phyloP scores from a whole-genome alignment of 2,329 filamentous ascomycete species.

The Diaporthe citrichinensis region DNA sequence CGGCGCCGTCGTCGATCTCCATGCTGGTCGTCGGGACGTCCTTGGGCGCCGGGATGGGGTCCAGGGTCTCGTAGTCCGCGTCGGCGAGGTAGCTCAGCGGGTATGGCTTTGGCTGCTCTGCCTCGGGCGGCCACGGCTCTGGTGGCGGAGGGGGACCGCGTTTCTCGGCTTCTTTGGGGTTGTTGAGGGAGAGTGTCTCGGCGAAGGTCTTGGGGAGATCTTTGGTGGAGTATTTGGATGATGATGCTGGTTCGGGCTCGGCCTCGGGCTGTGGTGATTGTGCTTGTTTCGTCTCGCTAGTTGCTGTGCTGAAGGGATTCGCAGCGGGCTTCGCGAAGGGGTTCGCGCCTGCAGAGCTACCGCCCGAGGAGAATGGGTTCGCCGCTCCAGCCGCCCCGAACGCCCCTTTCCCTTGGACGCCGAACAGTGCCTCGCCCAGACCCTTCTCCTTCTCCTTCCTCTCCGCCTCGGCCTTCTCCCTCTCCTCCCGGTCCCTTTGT shows the following conservation, averaged over 20 bases:
- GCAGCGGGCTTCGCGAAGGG: slow-evolving; percentile 67
- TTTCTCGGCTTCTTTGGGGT: slow-evolving; percentile 57
- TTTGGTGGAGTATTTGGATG: slow-evolving; percentile 47
- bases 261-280: slow-evolving; percentile 43
- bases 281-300: slow-evolving; percentile 49
- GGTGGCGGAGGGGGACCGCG: slow-evolving; percentile 57
- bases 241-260: neutral
- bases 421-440: slow-evolving; percentile 79
- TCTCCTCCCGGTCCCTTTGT: slow-evolving; percentile 51
- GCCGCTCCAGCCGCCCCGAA: slow-evolving; percentile 52
- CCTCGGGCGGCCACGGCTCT: slow-evolving; percentile 82
- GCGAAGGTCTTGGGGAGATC: slow-evolving; percentile 75
- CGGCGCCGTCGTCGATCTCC: slow-evolving; percentile 60
- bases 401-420: slow-evolving; percentile 63
- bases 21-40: slow-evolving; percentile 61
- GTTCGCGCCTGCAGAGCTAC: slow-evolving; percentile 69
- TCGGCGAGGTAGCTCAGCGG: slow-evolving; percentile 85
- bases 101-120: slow-evolving; percentile 78
- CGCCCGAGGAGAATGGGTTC: slow-evolving; percentile 74
- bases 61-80: slow-evolving; percentile 92
- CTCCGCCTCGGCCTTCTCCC: slow-evolving; percentile 50
- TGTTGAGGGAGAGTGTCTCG: slow-evolving; percentile 82
- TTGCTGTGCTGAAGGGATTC: slow-evolving; percentile 58
- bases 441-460: slow-evolving; percentile 52
- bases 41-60: slow-evolving; percentile 66